A percentile compares a stretch with the other conserved stretches of the same genome.
Evolutionary conservation across 768 basidiomycete genomes (phyloP).

Genomic region (Gloeopeniophorella convolvens): DNA sequence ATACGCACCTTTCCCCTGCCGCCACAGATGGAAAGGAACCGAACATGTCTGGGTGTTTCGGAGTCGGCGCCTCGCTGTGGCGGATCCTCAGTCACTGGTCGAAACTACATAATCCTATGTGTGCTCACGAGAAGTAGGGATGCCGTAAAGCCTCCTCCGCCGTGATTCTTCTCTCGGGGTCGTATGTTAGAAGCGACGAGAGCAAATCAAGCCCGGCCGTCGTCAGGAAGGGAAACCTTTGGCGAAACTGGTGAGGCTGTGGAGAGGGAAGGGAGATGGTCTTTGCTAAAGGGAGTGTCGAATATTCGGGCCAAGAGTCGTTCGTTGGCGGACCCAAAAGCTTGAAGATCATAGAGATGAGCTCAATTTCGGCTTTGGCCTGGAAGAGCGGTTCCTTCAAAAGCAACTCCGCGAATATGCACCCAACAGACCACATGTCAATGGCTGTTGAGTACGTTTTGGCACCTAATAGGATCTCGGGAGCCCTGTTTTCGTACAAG

Average conservation of each 20-base stretch:
- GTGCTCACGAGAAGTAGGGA: slow-evolving; percentile 81
- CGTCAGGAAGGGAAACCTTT: slow-evolving; percentile 82
- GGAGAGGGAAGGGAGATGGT: slow-evolving; percentile 69
- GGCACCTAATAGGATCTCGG: slow-evolving; percentile 91
- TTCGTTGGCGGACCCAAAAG: slow-evolving; percentile 90
- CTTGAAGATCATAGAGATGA: slow-evolving; percentile 91
- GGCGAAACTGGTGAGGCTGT: slow-evolving; percentile 69
- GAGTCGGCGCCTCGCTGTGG: slow-evolving; percentile 81
- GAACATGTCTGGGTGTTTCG: slow-evolving; percentile 95
- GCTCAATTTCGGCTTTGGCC: slow-evolving; percentile 91
- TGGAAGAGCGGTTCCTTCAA: slow-evolving; percentile 96
- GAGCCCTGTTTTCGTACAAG: slow-evolving; percentile 52
- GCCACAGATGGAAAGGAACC: slow-evolving; percentile 93
- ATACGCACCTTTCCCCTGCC: slow-evolving; percentile 85
- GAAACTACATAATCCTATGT: not conserved
- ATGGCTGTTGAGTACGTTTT: slow-evolving; percentile 92
- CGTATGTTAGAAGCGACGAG: slow-evolving; percentile 77
- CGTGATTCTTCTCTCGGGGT: slow-evolving; percentile 78
- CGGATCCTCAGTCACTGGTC: not conserved
- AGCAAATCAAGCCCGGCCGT: slow-evolving; percentile 80
- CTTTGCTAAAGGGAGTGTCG: slow-evolving; percentile 71
- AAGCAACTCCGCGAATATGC: slow-evolving; percentile 95
- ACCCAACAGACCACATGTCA: slow-evolving; percentile 98
- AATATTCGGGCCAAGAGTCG: slow-evolving; percentile 81
- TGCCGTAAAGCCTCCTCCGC: slow-evolving; percentile 89